Conservation (phyloP, 2,329 filamentous ascomycete genomes). For the Domatiomyces catenatus region DNA sequence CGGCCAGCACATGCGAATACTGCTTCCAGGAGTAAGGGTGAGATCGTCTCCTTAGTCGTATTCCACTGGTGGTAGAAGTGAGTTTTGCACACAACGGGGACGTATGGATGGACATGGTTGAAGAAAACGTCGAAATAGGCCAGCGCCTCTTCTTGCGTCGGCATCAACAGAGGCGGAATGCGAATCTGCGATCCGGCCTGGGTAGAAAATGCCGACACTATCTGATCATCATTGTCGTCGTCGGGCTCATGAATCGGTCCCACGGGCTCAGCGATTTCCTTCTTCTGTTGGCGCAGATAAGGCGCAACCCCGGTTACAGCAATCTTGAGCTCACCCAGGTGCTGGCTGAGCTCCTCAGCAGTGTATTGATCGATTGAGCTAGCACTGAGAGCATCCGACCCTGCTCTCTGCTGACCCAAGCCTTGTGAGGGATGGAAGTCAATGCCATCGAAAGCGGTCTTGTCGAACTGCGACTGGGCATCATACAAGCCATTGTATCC, state of each 20-base stretch:
- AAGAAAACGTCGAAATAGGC: slow-evolving; percentile 88
- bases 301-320: slow-evolving; percentile 76
- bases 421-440: neutral
- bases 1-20: slow-evolving; percentile 81
- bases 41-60: slow-evolving; percentile 65
- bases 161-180: slow-evolving; percentile 88
- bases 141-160: slow-evolving; percentile 63
- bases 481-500: neutral
- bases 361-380: slow-evolving; percentile 45
- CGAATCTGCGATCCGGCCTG: slow-evolving; percentile 63
- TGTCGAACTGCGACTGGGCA: neutral
- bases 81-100: slow-evolving; percentile 70
- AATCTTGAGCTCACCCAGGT: slow-evolving; percentile 74
- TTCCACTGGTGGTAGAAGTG: slow-evolving; percentile 85
- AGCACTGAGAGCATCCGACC: slow-evolving; percentile 1
- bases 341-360: slow-evolving; percentile 58
- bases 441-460: slow-evolving; percentile 1
- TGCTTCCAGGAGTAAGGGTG: slow-evolving; percentile 74
- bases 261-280: slow-evolving; percentile 35
- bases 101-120: slow-evolving; percentile 75
- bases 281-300: slow-evolving; percentile 58
- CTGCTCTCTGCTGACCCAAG: slow-evolving; percentile 4
- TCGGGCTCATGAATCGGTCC: slow-evolving; percentile 52
- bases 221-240: slow-evolving; percentile 45
- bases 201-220: slow-evolving; percentile 48